These are phyloP conservation scores for Neurospora sublineolata DNA, from an alignment of 495 filamentous ascomycete species.

Conservation along the genomic window DNA sequence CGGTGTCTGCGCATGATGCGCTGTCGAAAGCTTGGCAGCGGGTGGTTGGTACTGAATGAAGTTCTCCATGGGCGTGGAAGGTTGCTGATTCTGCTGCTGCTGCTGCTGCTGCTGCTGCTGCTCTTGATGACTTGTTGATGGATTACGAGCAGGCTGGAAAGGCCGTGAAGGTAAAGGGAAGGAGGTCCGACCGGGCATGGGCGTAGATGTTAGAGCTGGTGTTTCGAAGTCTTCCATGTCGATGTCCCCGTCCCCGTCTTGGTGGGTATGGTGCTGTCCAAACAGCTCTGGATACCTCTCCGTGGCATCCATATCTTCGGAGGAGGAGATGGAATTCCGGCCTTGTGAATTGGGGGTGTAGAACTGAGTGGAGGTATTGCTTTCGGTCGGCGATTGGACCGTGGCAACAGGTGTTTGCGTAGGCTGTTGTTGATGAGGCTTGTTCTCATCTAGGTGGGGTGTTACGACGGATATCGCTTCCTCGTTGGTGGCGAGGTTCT, in stretches of 20 bases:
- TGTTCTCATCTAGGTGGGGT: slow-evolving; percentile 4
- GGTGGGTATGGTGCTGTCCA: not conserved
- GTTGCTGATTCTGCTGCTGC: not conserved
- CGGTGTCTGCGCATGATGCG: not conserved
- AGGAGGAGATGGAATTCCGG: slow-evolving; percentile 1
- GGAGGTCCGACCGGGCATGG: not conserved
- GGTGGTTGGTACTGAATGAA: slow-evolving; percentile 30
- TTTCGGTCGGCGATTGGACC: not conserved
- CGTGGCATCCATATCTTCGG: not conserved
- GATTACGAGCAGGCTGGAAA: not conserved
- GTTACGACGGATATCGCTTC: slow-evolving; percentile 10
- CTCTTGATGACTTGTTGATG: not conserved
- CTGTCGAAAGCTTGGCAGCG: not conserved
- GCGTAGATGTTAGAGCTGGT: not conserved
- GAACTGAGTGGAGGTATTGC: slow-evolving; percentile 1
- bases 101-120: not conserved
- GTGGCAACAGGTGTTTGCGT: slow-evolving; percentile 4
- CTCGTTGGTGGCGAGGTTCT: slow-evolving; percentile 6
- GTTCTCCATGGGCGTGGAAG: not conserved
- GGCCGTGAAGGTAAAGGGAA: not conserved
- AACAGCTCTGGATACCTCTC: not conserved
- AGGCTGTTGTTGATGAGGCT: not conserved
- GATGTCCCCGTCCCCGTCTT: not conserved
- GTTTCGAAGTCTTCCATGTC: not conserved
- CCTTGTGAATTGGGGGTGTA: not conserved